Evolutionary conservation across 2,329 filamentous ascomycete genomes (phyloP), one percentile per base, ranked within the genome.

Genomic region (Penicillium sp.): DNA sequence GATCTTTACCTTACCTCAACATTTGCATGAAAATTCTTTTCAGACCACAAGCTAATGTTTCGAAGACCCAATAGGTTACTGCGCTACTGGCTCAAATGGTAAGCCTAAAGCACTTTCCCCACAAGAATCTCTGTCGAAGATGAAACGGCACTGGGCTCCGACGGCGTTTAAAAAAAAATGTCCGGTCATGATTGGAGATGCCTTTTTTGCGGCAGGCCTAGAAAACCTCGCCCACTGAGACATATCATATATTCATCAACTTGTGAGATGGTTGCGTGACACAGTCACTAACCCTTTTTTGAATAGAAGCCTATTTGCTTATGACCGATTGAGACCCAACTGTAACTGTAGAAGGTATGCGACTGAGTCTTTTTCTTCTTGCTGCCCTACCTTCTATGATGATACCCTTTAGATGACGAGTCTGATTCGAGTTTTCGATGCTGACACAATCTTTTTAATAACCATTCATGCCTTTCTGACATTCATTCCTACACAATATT

Each of bases 181-280:
- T 77, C 73, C 76, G 75, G 77, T 81, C 86, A 86, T 91, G 91
- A 92, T 82, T 82, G 90, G 92, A 86, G 85, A 89, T 86, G 91
- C 91, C 90, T 58, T 73, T 79, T 84, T 90, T 90, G 91, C 79
- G 91, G 90, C 91, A 96, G 91, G 92, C 92, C 91, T 96, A 96
- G 91, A 96, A 96, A 96, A 96, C 93, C 92, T 96, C 87, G 91
- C 90, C 92, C 90, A 93, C 92, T 96, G 92, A 96, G 80, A 72
- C 61, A 56, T 50, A 31, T 44, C 53, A 61, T 67, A 55, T 49
- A 51, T 57, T 54, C 57, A 67, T 64, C 53, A 55, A 58, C 60
- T 68, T 61, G 59, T 62, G 58, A 39, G 44, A 55, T 47, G 15
- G 39, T 61, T 62, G 60, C 19, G 58, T 59, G 63, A 62, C 61